A percentile compares a stretch with the other conserved stretches of the same genome.
Conservation (phyloP, 495 filamentous ascomycete species). For the Monascus purpureus region DNA sequence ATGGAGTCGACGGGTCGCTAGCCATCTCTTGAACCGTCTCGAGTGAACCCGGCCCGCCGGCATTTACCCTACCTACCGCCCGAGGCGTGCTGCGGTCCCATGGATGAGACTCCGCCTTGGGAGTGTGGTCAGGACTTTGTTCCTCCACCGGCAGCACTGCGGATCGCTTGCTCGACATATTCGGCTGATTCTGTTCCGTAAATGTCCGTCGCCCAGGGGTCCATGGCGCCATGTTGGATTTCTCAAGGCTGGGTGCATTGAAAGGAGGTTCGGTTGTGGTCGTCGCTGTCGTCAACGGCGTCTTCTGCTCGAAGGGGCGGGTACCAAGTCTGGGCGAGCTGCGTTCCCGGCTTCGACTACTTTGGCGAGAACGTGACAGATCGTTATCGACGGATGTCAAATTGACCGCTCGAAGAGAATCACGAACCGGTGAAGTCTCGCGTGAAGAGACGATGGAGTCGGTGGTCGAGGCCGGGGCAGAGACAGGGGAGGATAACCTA, state of each 20-base stretch:
- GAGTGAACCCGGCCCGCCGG: slow-evolving; percentile 52
- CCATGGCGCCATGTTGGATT: slow-evolving; percentile 48
- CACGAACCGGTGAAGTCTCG: slow-evolving; percentile 33
- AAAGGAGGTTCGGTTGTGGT: slow-evolving; percentile 37
- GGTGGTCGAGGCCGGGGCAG: slow-evolving; percentile 20
- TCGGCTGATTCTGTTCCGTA: slow-evolving; percentile 22
- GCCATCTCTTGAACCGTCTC: slow-evolving; percentile 86
- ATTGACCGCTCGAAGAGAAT: slow-evolving; percentile 18
- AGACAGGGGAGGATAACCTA: slow-evolving; percentile 19
- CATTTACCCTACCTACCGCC: slow-evolving; percentile 37
- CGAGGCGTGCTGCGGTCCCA: slow-evolving; percentile 20
- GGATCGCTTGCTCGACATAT: slow-evolving; percentile 30
- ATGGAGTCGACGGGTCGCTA: slow-evolving; percentile 65
- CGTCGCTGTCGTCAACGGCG: background rate
- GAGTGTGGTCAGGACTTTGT: slow-evolving; percentile 2
- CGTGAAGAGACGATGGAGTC: slow-evolving; percentile 36
- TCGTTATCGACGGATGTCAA: slow-evolving; percentile 16
- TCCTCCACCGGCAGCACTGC: slow-evolving; percentile 17
- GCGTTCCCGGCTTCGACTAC: slow-evolving; percentile 51
- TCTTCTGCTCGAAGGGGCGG: slow-evolving; percentile 22
- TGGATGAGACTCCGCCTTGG: slow-evolving; percentile 11
- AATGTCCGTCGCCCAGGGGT: slow-evolving; percentile 34
- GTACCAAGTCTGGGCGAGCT: slow-evolving; percentile 52
- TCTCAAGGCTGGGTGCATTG: slow-evolving; percentile 48
- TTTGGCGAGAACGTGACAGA: slow-evolving; percentile 50